phyloP scores from a whole-genome alignment of 768 basidiomycete genomes.

The Trametes elegans region DNA sequence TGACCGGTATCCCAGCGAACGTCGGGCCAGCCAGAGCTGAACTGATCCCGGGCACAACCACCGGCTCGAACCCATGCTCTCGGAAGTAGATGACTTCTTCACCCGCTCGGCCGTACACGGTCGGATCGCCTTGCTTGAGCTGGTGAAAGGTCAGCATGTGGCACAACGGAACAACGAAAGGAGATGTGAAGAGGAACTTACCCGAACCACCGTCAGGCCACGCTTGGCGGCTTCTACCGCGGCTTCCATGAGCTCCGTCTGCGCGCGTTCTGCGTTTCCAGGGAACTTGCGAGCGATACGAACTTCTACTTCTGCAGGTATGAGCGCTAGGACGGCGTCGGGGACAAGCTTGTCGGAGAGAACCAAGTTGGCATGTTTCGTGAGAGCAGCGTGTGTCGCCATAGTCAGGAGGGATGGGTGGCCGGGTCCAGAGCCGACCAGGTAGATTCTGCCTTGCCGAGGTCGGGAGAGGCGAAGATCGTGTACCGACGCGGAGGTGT shows the following conservation, averaged over 20 bases:
- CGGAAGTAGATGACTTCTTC: slow-evolving; percentile 96
- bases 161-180: too few species aligned
- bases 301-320: slow-evolving; percentile 69
- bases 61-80: slow-evolving; percentile 74
- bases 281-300: slow-evolving; percentile 97
- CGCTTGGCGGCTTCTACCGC: slow-evolving; percentile 78
- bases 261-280: slow-evolving; percentile 93
- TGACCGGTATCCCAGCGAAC: slow-evolving; percentile 90
- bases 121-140: slow-evolving; percentile 98
- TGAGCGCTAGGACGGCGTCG: slow-evolving; percentile 77
- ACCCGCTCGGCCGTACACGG: slow-evolving; percentile 90
- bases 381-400: slow-evolving; percentile 80
- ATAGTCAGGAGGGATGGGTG: slow-evolving; percentile 90
- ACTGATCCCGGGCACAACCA: slow-evolving; percentile 86
- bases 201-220: slow-evolving; percentile 86
- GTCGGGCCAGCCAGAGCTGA: slow-evolving; percentile 89
- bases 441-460: slow-evolving; percentile 68
- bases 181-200: slow-evolving; percentile 36
- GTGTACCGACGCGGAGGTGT: slow-evolving; percentile 28
- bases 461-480: slow-evolving; percentile 26
- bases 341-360: slow-evolving; percentile 98
- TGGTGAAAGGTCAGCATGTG: slow-evolving; percentile 27
- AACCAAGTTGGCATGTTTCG: slow-evolving; percentile 78
- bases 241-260: slow-evolving; percentile 91
- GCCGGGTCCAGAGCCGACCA: slow-evolving; percentile 94